Percentiles rank a stretch among this genome's conserved stretches.
These are phyloP conservation scores for Phytophthora idaei DNA, from an alignment of 352 stramenopile genomes.

Conservation along the genomic window DNA sequence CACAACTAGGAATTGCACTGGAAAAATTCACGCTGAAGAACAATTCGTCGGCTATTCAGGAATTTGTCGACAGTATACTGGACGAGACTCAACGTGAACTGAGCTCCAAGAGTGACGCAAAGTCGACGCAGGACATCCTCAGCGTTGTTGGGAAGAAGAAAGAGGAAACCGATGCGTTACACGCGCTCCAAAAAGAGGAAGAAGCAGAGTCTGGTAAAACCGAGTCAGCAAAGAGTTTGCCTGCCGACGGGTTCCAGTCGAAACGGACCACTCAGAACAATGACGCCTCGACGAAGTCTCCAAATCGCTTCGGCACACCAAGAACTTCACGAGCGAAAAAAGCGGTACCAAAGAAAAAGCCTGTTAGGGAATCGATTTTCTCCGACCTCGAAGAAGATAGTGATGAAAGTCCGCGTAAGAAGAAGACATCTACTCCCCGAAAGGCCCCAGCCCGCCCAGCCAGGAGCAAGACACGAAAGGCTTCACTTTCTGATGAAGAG, in stretches of 20 bases:
- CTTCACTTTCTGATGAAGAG: slow-evolving; percentile 44
- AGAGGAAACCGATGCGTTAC: slow-evolving; percentile 56
- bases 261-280: slow-evolving; percentile 7
- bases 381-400: slow-evolving; percentile 41
- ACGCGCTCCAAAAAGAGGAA: slow-evolving; percentile 60
- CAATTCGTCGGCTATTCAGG: slow-evolving; percentile 74
- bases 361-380: slow-evolving; percentile 29
- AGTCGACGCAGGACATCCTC: slow-evolving; percentile 68
- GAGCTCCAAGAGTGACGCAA: slow-evolving; percentile 46
- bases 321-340: slow-evolving; percentile 20
- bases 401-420: slow-evolving; percentile 30
- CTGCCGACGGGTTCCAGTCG: slow-evolving; percentile 18
- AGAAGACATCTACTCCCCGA: slow-evolving; percentile 23
- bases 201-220: slow-evolving; percentile 29
- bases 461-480: slow-evolving; percentile 30
- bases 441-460: slow-evolving; percentile 36
- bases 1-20: slow-evolving; percentile 66
- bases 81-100: slow-evolving; percentile 79
- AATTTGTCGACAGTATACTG: slow-evolving; percentile 73
- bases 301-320: slow-evolving; percentile 33
- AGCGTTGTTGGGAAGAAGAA: slow-evolving; percentile 74
- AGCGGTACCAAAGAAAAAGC: slow-evolving; percentile 14
- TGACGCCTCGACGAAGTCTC: slow-evolving; percentile 11
- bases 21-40: slow-evolving; percentile 88
- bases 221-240: slow-evolving; percentile 1